Evolutionary conservation across 192 early-diverging fungal genomes (phyloP), one percentile per base, ranked within the genome.

Genomic region (Coemansia sp.): DNA sequence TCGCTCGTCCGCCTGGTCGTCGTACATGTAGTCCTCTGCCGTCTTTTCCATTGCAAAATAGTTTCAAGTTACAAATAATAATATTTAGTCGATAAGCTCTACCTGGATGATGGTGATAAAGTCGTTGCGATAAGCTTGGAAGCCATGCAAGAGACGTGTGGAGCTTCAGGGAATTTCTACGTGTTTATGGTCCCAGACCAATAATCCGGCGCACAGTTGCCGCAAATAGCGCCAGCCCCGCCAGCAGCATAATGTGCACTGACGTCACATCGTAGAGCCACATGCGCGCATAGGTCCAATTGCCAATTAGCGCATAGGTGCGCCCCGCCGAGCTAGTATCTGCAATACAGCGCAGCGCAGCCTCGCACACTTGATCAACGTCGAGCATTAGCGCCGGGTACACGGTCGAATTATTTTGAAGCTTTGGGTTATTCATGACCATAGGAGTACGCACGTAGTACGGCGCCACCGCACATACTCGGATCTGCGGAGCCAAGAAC

Each of bases 401-500:
- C 21, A 81, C 74, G 0, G 74, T 81, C 23, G 49, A 68, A 65
- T 77, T 76, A 43, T 77, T 74, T 28, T 74, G 40, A 16, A 76
- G 72, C 72, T 82, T 82, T 6, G 79, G 79, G 46, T 82, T 82
- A 32, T 68, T 53, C 32, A 70, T 40, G 19, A 82, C 79, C 79
- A 82, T 82, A 1, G 79, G 79, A 21, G 79, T 74, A 8, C 59
- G 57, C 9, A 82, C 79, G 35, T 76, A 82, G 38, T 82, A 82
- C 0, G 79, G 79, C 19, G 79, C 79, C 11, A 82, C 50, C 0
- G 79, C 79, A 1, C 64, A 68, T 0, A 82, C 74, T 3, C 79
- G 74, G 2, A 82, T 62, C 28, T 49, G 23, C 10, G 79, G 79
- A 0, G 68, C 66, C 49, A 82, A 33, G 9, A 69, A 61, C 3